Base-by-base conservation (phyloP, 1,284 basidiomycete species). In the Ustilago cynodontis region DNA sequence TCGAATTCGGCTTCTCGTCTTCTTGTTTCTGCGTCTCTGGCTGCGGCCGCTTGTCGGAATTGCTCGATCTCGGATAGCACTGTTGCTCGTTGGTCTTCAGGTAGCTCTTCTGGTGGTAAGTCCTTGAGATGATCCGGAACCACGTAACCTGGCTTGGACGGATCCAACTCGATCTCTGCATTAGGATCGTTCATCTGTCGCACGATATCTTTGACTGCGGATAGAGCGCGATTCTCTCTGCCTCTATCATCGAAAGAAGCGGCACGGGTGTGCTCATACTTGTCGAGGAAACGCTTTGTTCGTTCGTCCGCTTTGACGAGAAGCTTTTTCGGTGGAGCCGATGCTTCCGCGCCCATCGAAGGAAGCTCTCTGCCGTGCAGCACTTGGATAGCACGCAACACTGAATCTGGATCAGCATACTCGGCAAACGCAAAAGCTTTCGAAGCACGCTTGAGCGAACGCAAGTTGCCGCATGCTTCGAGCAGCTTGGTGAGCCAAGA, bases 371-470 rank as follows among this genome's bases (percentile, higher is more conserved):
- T 89, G 20, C 91, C 90, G 85, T 96, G 94, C 75, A 98, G 88
- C 63, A 95, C 89, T 22, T 90, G 87, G 76, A 96, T 88, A 53
- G 93, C 93, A 69, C 94, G 89, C 71, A 95, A 87, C 5, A 95
- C 94, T 71, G 92, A 91, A 83, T 95, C 93, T 20, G 94, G 93
- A 65, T 94, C 93, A 83, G 94, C 93, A 82, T 91, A 97, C 83
- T 94, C 92, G 41, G 94, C 94, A 86, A 98, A 98, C 3, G 94
- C 95, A 82, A 98, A 98, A 2, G 94, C 94, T 87, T 95, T 94
- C 3, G 94, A 94, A 14, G 95, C 91, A 10, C 94, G 91, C 82
- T 96, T 98, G 87, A 97, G 93, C 4, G 92, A 93, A 67, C 91
- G 91, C 59, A 97, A 88, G 2, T 91, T 90, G 24, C 95, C 95